Evolutionary conservation across 495 filamentous ascomycete genomes (phyloP), one percentile per base, ranked within the genome.

Genomic region (Aspergillus heteromorphus): DNA sequence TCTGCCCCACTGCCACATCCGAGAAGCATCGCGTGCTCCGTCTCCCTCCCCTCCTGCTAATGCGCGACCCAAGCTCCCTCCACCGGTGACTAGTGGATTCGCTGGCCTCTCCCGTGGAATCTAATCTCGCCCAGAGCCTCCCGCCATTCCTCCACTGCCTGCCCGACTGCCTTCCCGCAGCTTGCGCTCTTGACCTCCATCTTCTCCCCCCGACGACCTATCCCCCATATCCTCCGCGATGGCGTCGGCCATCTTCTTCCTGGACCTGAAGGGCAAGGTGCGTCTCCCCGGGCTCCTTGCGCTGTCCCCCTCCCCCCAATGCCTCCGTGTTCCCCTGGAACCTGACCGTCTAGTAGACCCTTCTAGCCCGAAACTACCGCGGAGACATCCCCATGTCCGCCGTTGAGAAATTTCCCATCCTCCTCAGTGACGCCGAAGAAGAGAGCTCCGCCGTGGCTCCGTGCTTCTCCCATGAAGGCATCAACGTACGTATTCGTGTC

Each of bases 201-300:
- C 48, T 40, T 54, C 14, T 58, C 48, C 54, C 48, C 54, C 43
- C 49, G 36, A 53, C 65, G 57, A 55, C 64, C 55, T 58, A 60
- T 21, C 38, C 21, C 49, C 42, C 36, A 31, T 41, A 60, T 40
- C 55, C 54, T 49, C 61, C 66, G 79, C 65, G 66, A 99, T 97
- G 95, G 93, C 93, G 59, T 99, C 95, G 50, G 95, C 95, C 40
- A 68, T 99, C 68, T 99, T 99, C 81, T 99, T 99, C 71, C 87
- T 99, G 63, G 95, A 99, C 73, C 81, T 99, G 51, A 99, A 99
- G 88, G 95, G 95, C 87, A 99, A 99, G 87, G 91, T 93, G 72
- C 38, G 79, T 63, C 47, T 30, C 14, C n/a, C 11, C 30, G 27
- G 31, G 47, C 10, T 23, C 41, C 13, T 14, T 29, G 40, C 21